Percentiles rank a stretch among this genome's conserved stretches.
phyloP scores from a whole-genome alignment of 768 basidiomycete genomes.

The Nevesoporus exiguus region DNA sequence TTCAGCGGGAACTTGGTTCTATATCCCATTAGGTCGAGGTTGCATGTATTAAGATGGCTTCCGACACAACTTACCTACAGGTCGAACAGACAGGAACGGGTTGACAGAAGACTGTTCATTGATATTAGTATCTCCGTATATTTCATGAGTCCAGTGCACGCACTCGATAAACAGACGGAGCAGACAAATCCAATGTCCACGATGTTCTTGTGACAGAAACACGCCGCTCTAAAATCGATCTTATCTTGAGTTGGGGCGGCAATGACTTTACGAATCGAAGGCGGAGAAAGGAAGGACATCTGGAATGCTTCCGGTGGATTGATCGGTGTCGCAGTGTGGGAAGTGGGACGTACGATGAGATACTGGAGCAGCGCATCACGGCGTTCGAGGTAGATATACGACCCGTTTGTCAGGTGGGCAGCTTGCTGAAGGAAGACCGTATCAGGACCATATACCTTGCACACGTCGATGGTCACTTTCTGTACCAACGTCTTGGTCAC shows the following conservation, averaged over 20 bases:
- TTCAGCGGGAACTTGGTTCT: constrained; percentile 96
- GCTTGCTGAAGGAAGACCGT: constrained; percentile 98
- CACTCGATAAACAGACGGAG: constrained; percentile 97
- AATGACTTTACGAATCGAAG: constrained; percentile 69
- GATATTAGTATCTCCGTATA: constrained; percentile 8
- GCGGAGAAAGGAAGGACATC: constrained; percentile 81
- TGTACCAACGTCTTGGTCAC: constrained; percentile 36
- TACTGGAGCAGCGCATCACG: constrained; percentile 90
- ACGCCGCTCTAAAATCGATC: constrained; percentile 95
- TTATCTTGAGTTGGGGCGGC: constrained; percentile 90
- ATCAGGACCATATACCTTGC: constrained; percentile 85
- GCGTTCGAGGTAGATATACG: constrained; percentile 81
- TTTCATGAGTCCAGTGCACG: constrained; percentile 27
- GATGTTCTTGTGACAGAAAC: constrained; percentile 98
- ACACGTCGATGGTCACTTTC: constrained; percentile 97
- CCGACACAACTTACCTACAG: constrained; percentile 64
- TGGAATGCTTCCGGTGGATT: constrained; percentile 31
- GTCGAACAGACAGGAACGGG: constrained; percentile 93
- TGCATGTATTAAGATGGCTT: not conserved
- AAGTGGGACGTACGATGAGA: constrained; percentile 55
- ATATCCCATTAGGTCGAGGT: constrained; percentile 8
- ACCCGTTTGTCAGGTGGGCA: constrained; percentile 90
- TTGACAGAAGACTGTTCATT: constrained; percentile 77
- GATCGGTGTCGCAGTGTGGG: not conserved
- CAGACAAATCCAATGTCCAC: constrained; percentile 97